A percentile compares a stretch with the other conserved stretches of the same genome.
Evolutionary conservation across 257 asterid genomes (phyloP).

Genomic region (Solanum pennellii): DNA sequence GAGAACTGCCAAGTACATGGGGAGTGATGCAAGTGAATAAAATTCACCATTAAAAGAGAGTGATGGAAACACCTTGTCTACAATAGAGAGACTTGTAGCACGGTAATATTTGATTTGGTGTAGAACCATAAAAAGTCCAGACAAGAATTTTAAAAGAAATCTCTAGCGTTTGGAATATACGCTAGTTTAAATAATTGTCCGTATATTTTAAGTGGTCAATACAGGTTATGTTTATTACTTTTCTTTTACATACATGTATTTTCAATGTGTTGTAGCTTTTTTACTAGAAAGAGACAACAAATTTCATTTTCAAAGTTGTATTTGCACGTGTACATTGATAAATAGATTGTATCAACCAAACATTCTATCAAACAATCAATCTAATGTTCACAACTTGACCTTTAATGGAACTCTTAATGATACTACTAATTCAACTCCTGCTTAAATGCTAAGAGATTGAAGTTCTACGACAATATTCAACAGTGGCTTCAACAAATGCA

Average conservation of each 20-base stretch:
- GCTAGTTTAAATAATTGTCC: neutral
- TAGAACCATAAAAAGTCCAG: neutral
- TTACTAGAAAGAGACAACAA: neutral
- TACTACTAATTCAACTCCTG: neutral
- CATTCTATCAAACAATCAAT: neutral
- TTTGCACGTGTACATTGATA: neutral
- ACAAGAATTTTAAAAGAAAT: neutral
- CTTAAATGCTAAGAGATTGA: neutral
- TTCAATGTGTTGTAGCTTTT: neutral
- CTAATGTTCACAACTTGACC: neutral
- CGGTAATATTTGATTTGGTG: neutral
- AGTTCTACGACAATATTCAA: neutral
- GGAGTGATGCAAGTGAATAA: neutral
- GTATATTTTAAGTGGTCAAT: neutral
- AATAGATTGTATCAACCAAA: neutral
- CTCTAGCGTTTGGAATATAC: neutral
- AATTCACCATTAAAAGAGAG: neutral
- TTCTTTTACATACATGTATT: neutral
- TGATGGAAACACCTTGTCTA: neutral
- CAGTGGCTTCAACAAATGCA: neutral
- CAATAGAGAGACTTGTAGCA: neutral
- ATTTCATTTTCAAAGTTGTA: neutral
- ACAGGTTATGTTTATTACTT: neutral
- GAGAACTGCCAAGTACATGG: neutral
- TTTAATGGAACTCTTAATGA: neutral